Evolutionary conservation across 2,329 filamentous ascomycete genomes (phyloP).

Genomic region (Alternaria infectoria): DNA sequence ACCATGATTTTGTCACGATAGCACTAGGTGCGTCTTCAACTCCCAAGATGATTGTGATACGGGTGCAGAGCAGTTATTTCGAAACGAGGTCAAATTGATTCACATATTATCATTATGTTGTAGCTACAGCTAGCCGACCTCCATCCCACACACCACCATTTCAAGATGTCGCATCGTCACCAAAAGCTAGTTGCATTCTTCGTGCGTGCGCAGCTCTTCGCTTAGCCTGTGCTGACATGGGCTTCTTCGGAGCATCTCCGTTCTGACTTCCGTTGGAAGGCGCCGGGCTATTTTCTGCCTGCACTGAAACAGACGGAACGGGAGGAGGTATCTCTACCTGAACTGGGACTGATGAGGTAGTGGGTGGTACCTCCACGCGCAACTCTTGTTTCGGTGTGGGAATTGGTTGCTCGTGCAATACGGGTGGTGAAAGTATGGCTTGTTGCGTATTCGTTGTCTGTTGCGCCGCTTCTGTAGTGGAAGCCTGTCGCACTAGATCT

Average conservation of each 20-base stretch:
- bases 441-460: not conserved
- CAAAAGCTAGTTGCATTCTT: constrained; percentile 36
- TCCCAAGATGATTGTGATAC: too few species aligned
- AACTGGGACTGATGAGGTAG: not conserved
- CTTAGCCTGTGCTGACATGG: constrained; percentile 32
- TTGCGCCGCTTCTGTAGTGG: not conserved
- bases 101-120: not conserved
- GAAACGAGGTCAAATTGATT: not conserved
- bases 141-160: not conserved
- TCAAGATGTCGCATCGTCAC: not conserved
- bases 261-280: not conserved
- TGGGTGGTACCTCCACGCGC: not conserved
- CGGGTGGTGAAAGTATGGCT: not conserved
- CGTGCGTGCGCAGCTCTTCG: constrained; percentile 33
- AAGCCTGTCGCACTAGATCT: not conserved
- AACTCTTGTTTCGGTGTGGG: not conserved
- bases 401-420: not conserved
- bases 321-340: not conserved
- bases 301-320: not conserved
- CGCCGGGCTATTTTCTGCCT: not conserved
- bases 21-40: too few species aligned
- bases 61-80: accelerated
- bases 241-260: not conserved
- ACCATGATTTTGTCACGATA: too few species aligned
- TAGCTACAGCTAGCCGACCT: not conserved